Base-by-base conservation (phyloP, 2,329 filamentous ascomycete species). In the Fusarium sp. region DNA sequence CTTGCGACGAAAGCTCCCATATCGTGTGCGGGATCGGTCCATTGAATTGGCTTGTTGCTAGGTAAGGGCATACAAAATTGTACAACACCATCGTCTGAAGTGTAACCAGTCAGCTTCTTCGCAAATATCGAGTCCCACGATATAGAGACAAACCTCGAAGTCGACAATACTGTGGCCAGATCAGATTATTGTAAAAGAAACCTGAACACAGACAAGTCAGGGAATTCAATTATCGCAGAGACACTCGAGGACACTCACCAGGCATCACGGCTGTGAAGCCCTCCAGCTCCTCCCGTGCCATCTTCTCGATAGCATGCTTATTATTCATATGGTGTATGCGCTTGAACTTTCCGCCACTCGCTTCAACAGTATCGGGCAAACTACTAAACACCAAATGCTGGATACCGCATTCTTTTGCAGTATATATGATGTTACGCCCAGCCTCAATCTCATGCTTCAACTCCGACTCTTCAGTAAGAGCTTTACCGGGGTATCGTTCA, bases 321-420 rank as follows among this genome's bases (percentile, higher is more conserved):
- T 50, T 57, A 4, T 57, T 50, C 55, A 57, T 57, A 7, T 57
- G 55, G 12, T 42, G 32, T 12, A 50, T 57, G 4, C 27, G 7
- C 3, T 12, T 21, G 8, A 50, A 57, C 6, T 18, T 25, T 7
- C 55, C 55, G 5, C 7, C 12, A 18, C 45, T 57, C 12, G 45
- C 20, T 7, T 25, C 18, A 6, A 20, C 34, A 18, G n/a, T 57
- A 18, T 57, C 25, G 18, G 55, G 55, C n/a, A 57, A 12, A 10
- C 55, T 57, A 18, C 45, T 50, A 12, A 49, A 32, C 20, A 50
- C 55, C 0, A 57, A 27, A 27, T 57, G 55, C 25, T 18, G 3
- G 2, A 50, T 2, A 4, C 16, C 4, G 6, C 25, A 21, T 4
- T 57, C 27, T 5, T 57, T 50, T 1, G 55, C 34, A 20, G 55